A percentile compares a stretch with the other conserved stretches of the same genome.
Conservation (phyloP, 495 filamentous ascomycete genomes). For the Lentithecium fluviatile region DNA sequence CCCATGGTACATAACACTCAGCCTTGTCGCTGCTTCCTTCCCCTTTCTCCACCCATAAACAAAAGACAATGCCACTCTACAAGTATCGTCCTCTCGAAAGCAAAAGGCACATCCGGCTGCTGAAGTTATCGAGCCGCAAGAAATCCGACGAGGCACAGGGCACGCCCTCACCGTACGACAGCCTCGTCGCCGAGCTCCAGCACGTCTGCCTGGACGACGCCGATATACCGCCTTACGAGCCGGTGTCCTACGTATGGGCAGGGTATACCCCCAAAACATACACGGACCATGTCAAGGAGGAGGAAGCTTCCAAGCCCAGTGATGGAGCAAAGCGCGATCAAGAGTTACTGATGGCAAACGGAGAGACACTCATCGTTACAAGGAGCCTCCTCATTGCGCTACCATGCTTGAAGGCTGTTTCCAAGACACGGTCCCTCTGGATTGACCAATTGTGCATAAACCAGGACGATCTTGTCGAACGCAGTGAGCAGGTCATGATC, state of each 20-base stretch:
- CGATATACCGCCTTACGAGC: neutral
- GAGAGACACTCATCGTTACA: neutral
- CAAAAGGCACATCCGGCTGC: neutral
- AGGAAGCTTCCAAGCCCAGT: neutral
- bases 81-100: neutral
- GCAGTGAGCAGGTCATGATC: slow-evolving; percentile 1
- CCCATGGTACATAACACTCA: no score
- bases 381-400: neutral
- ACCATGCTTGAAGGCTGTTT: neutral
- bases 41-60: no score
- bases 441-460: neutral
- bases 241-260: neutral
- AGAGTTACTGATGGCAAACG: neutral
- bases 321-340: neutral
- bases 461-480: neutral
- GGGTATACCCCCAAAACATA: neutral
- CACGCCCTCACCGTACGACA: neutral
- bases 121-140: neutral
- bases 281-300: neutral
- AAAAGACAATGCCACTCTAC: neutral
- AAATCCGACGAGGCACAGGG: neutral
- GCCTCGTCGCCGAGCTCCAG: neutral
- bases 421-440: neutral
- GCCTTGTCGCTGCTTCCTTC: no score
- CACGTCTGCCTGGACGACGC: neutral